These are phyloP conservation scores for Cyclotella kingstonii DNA, from an alignment of 108 stramenopile species.

Conservation along the genomic window DNA sequence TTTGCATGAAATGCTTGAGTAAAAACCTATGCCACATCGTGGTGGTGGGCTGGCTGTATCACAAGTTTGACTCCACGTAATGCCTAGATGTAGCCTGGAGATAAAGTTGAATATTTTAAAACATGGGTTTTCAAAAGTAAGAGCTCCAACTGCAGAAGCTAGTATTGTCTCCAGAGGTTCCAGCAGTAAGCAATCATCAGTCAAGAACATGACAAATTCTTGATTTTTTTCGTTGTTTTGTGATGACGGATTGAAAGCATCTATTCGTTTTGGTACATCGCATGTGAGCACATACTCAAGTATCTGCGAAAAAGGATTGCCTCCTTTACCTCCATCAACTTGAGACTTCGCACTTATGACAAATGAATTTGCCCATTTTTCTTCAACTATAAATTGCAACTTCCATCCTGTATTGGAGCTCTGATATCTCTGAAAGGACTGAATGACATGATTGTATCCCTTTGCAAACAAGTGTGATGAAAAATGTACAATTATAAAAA, in stretches of 20 bases:
- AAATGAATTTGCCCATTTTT: too few species aligned
- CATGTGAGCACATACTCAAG: conserved; percentile 7
- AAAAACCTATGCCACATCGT: conserved; percentile 12
- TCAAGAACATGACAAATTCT: conserved; percentile 44
- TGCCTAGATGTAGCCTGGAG: conserved; percentile 47
- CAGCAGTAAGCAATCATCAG: conserved; percentile 48
- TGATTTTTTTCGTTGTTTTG: background rate
- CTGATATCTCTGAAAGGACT: background rate
- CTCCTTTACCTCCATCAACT: too few species aligned
- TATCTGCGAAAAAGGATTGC: conserved; percentile 18
- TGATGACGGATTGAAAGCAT: background rate
- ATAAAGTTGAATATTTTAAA: conserved; percentile 26
- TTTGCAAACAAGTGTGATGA: conserved; percentile 2
- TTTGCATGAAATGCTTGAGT: conserved; percentile 3
- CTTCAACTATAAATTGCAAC: conserved; percentile 17
- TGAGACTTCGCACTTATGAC: too few species aligned
- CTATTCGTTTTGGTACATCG: background rate
- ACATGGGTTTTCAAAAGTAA: conserved; percentile 1
- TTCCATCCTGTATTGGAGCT: background rate
- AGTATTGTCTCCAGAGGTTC: conserved; percentile 35
- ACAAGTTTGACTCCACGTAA: conserved; percentile 43
- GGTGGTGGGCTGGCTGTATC: conserved; percentile 34
- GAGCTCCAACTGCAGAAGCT: conserved; percentile 22
- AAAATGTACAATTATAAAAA: conserved; percentile 19
- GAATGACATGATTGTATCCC: conserved; percentile 12